phyloP scores from a whole-genome alignment of 129 eudicot genomes.

The Tagetes patula region DNA sequence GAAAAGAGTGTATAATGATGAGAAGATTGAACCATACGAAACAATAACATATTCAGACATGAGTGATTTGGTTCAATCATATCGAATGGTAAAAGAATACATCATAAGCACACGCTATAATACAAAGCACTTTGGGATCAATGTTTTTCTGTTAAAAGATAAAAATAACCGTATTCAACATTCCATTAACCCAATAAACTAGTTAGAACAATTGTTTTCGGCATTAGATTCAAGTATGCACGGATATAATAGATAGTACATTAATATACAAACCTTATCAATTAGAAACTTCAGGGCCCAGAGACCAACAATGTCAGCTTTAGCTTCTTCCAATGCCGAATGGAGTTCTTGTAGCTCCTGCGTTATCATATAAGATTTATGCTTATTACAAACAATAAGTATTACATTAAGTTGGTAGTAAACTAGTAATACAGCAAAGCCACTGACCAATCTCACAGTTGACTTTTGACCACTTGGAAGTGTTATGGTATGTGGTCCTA shows the following conservation, averaged over 20 bases:
- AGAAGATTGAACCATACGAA: not conserved
- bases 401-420: slow-evolving; percentile 7
- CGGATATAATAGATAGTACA: not conserved
- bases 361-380: slow-evolving; percentile 24
- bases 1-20: not conserved
- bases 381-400: slow-evolving; percentile 10
- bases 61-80: slow-evolving; percentile 3
- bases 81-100: not conserved
- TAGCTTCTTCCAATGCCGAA: slow-evolving; percentile 96
- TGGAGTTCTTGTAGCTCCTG: slow-evolving; percentile 97
- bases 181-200: not conserved
- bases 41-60: not conserved
- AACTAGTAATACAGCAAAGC: not conserved
- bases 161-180: not conserved
- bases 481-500: slow-evolving; percentile 88
- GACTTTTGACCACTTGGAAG: slow-evolving; percentile 83
- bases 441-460: slow-evolving; percentile 89
- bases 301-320: slow-evolving; percentile 97
- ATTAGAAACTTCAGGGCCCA: slow-evolving; percentile 94
- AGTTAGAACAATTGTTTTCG: not conserved
- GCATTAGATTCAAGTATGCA: not conserved
- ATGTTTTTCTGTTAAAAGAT: not conserved
- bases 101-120: slow-evolving; percentile 5
- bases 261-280: slow-evolving; percentile 50
- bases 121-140: not conserved